Base-by-base conservation (phyloP, 768 basidiomycete species). In the Lentinula guzmanii region DNA sequence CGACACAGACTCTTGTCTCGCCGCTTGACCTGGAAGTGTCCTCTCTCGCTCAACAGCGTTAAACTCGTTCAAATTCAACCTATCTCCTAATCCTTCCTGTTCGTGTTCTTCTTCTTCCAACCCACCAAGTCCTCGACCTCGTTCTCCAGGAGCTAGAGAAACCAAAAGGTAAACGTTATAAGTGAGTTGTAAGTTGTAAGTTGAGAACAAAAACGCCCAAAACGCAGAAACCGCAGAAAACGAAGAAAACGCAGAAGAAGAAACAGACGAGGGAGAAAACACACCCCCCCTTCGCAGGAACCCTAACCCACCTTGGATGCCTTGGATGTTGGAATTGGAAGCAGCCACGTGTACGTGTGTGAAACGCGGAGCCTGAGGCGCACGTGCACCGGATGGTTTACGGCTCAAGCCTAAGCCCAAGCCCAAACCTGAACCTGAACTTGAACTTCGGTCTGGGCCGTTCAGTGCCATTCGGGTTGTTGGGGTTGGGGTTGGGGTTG, bases 381-480 rank as follows among this genome's bases (percentile, higher is more conserved):
- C 90, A 86, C 90, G 90, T 86, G 90, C 90, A 53, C 90, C 90
- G 35, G 89, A 87, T 21, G 90, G 90, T 68, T 89, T 90, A 73
- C 89, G 86, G 74, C 86, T 86, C 52, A 78, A 69, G 57, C 66
- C 77, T 68, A 72, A 74, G 66, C 79, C 75, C 62, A 72, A 21
- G 21, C 21, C 21, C 21, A 21, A 21, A 21, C 7, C 37, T 13
- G 5, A 39, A 13, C 37, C 1, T 2, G 24, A 71, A 8, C 7
- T 5, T 13, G 37, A 39, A 13, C 37, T 8, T 2, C 46, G 18
- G 7, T 48, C 21, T 48, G 46, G 6, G 21, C 16, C 42, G 42
- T 28, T 28, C 1, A 43, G 42, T 6, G n/a, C 16, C 6, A 43
- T 16, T 43, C 42, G 42, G 42, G 13, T 43, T 16, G 35, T 37